phyloP scores from a whole-genome alignment of 371 early-diverging fungal genomes.

The Massospora cicadina region DNA sequence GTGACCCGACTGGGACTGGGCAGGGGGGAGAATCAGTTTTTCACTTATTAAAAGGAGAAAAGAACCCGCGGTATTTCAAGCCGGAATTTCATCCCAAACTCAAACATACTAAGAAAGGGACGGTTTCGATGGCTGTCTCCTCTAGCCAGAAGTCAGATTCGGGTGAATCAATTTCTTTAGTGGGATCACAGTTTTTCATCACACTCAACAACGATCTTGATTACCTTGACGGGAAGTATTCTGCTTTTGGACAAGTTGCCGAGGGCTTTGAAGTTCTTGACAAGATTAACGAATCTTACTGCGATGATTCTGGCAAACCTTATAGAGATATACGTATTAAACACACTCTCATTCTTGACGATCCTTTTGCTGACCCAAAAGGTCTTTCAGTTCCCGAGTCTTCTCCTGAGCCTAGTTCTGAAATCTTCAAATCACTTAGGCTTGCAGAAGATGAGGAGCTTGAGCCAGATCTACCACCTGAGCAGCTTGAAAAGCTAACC shows the following conservation, averaged over 20 bases:
- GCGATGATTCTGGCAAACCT: constrained; percentile 58
- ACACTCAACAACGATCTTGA: constrained; percentile 68
- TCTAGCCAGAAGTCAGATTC: constrained; percentile 13
- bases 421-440: constrained; percentile 52
- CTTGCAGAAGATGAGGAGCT: constrained; percentile 73
- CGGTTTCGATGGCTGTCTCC: constrained; percentile 70
- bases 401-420: constrained; percentile 67
- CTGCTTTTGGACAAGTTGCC: constrained; percentile 91
- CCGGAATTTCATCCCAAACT: constrained; percentile 71
- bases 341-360: constrained; percentile 84
- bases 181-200: constrained; percentile 92
- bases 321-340: constrained; percentile 78
- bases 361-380: constrained; percentile 79
- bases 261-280: constrained; percentile 88
- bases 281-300: constrained; percentile 48
- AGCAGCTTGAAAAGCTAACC: constrained; percentile 43
- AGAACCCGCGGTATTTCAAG: constrained; percentile 40
- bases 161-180: constrained; percentile 28
- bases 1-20: constrained; percentile 70
- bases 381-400: constrained; percentile 45
- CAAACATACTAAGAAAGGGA: constrained; percentile 67
- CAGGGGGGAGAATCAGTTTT: constrained; percentile 64
- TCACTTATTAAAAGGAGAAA: constrained; percentile 28
- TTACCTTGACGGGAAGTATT: constrained; percentile 91
- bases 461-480: constrained; percentile 43